Conservation (phyloP, 2,329 filamentous ascomycete species). For the Colletotrichum salicis region DNA sequence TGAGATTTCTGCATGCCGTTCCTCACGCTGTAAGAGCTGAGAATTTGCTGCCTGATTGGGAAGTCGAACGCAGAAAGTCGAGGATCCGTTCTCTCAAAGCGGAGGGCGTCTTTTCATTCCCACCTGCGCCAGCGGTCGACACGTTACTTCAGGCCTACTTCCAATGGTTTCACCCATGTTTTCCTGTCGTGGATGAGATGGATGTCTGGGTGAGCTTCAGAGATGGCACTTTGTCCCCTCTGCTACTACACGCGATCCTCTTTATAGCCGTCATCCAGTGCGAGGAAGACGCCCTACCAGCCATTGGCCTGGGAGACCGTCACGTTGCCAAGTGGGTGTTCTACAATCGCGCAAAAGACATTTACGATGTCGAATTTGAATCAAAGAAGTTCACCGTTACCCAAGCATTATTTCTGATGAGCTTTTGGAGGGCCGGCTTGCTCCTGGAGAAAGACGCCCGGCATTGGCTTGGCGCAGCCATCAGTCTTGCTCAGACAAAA, state of each 20-base stretch:
- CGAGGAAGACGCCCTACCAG: slow-evolving; percentile 54
- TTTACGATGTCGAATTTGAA: slow-evolving; percentile 65
- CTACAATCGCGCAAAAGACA: slow-evolving; percentile 60
- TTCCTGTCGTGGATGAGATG: slow-evolving; percentile 61
- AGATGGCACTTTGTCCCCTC: slow-evolving; percentile 55
- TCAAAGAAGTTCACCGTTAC: slow-evolving; percentile 59
- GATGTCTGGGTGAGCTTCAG: slow-evolving; percentile 52
- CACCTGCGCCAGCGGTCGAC: slow-evolving; percentile 52
- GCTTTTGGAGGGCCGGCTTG: slow-evolving; percentile 64
- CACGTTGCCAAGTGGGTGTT: slow-evolving; percentile 60
- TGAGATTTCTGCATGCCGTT: slow-evolving; percentile 44
- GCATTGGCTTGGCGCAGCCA: slow-evolving; percentile 62
- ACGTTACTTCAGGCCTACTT: slow-evolving; percentile 63
- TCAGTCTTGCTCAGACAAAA: slow-evolving; percentile 61
- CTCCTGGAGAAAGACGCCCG: slow-evolving; percentile 57
- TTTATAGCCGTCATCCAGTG: slow-evolving; percentile 65
- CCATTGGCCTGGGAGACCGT: slow-evolving; percentile 58
- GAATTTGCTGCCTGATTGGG: slow-evolving; percentile 50
- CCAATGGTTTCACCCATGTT: slow-evolving; percentile 65
- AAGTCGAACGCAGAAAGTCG: slow-evolving; percentile 48
- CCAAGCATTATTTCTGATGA: slow-evolving; percentile 63
- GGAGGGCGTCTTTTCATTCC: slow-evolving; percentile 51
- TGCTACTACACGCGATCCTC: slow-evolving; percentile 63
- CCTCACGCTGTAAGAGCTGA: slow-evolving; percentile 47
- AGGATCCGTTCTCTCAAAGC: neutral